Percentiles rank a stretch among this genome's conserved stretches.
Evolutionary conservation across 805 yeast genomes (phyloP).

Genomic region (Pichia rugopelliculosa): DNA sequence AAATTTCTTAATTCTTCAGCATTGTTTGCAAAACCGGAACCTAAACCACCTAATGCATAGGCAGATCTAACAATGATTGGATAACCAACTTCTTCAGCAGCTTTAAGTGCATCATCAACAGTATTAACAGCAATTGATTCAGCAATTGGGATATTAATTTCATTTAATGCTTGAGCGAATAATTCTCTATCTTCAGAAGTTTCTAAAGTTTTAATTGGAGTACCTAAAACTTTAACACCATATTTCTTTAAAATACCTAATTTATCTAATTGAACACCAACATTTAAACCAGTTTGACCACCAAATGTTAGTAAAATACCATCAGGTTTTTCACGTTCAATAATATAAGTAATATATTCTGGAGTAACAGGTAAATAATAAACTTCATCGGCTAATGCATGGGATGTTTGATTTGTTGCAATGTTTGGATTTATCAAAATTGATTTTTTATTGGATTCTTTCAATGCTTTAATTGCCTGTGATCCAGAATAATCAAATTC

Average conservation of each 20-base stretch:
- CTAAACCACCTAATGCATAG: slow-evolving; percentile 93
- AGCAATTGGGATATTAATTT: slow-evolving; percentile 93
- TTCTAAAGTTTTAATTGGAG: slow-evolving; percentile 92
- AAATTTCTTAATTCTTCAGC: slow-evolving; percentile 76
- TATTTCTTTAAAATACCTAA: slow-evolving; percentile 90
- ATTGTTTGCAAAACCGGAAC: slow-evolving; percentile 92
- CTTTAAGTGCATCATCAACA: slow-evolving; percentile 86
- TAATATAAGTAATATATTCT: slow-evolving; percentile 90
- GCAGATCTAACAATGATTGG: slow-evolving; percentile 98
- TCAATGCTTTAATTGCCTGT: slow-evolving; percentile 93
- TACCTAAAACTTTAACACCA: slow-evolving; percentile 91
- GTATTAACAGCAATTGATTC: slow-evolving; percentile 93
- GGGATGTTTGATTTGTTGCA: slow-evolving; percentile 95
- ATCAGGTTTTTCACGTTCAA: slow-evolving; percentile 94
- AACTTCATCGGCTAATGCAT: slow-evolving; percentile 89
- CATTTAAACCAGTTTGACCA: slow-evolving; percentile 96
- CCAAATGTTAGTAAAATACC: slow-evolving; percentile 95
- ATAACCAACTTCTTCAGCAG: slow-evolving; percentile 83
- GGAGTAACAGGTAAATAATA: slow-evolving; percentile 95
- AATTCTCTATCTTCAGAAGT: slow-evolving; percentile 97
- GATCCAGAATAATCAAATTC: slow-evolving; percentile 97
- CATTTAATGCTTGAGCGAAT: slow-evolving; percentile 90
- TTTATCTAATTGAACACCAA: slow-evolving; percentile 90
- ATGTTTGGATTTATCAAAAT: slow-evolving; percentile 91
- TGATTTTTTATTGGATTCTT: slow-evolving; percentile 79